Evolutionary conservation across 805 yeast species (phyloP).

Genomic region (Ogataea nonfermentans): DNA sequence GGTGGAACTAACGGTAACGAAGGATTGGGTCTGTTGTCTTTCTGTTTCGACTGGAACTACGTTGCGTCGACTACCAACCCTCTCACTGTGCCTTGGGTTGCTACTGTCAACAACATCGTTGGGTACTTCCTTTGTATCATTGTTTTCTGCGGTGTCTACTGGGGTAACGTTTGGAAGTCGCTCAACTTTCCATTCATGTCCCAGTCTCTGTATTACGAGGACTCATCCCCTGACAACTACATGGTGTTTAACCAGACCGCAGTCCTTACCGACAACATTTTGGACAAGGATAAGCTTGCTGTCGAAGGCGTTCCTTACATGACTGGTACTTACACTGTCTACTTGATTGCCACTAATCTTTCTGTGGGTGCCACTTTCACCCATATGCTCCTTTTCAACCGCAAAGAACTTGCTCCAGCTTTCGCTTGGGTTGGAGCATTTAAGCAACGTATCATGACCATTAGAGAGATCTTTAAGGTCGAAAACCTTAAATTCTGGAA

Average conservation of each 20-base stretch:
- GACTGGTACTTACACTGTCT: conserved; percentile 33
- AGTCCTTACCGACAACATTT: conserved; percentile 25
- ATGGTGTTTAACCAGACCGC: conserved; percentile 32
- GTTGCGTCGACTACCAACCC: conserved; percentile 30
- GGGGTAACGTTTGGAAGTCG: conserved; percentile 35
- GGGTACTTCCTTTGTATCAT: conserved; percentile 31
- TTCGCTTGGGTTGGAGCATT: conserved; percentile 25
- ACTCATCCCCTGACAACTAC: conserved; percentile 25
- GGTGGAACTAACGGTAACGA: conserved; percentile 37
- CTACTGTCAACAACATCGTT: conserved; percentile 30
- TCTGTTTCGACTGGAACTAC: conserved; percentile 37
- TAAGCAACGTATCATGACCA: conserved; percentile 31
- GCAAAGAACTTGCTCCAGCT: conserved; percentile 25
- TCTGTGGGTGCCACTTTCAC: conserved; percentile 35
- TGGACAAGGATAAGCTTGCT: conserved; percentile 26
- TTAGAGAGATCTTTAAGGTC: conserved; percentile 26
- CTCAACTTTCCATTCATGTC: conserved; percentile 36
- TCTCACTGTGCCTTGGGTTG: conserved; percentile 29
- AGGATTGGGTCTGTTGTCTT: conserved; percentile 30
- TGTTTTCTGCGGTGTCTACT: conserved; percentile 32
- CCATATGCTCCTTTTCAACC: conserved; percentile 33
- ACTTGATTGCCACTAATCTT: conserved; percentile 33
- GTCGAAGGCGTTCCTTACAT: conserved; percentile 32
- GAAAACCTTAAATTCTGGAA: conserved; percentile 47
- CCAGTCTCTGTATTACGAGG: conserved; percentile 29